A percentile compares a stretch with the other conserved stretches of the same genome.
These are phyloP conservation scores for Karstenula rhodostoma DNA, from an alignment of 2,329 filamentous ascomycete genomes.

Conservation along the genomic window DNA sequence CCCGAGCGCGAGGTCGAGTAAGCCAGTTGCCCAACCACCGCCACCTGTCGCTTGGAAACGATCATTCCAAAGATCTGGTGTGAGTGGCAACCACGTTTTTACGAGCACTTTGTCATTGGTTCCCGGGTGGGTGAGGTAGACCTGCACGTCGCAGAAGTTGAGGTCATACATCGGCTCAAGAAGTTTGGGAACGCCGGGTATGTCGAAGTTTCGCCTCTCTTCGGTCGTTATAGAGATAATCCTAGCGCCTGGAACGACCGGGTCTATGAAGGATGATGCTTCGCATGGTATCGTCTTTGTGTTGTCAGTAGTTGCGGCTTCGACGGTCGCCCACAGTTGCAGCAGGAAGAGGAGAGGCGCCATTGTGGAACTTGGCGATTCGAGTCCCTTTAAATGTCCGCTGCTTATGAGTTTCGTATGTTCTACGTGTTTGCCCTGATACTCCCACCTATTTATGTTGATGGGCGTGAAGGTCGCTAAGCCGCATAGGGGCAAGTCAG, in stretches of 20 bases:
- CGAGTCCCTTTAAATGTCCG: too few species aligned
- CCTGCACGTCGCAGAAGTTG: slow-evolving; percentile 28
- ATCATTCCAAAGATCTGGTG: slow-evolving; percentile 29
- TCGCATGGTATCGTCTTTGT: background rate
- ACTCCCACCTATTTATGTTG: background rate
- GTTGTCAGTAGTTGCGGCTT: slow-evolving; percentile 1
- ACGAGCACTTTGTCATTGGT: slow-evolving; percentile 27
- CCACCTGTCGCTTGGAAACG: slow-evolving; percentile 36
- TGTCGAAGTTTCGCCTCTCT: slow-evolving; percentile 22
- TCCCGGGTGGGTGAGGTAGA: slow-evolving; percentile 28
- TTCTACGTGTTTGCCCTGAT: background rate
- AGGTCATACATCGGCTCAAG: slow-evolving; percentile 21
- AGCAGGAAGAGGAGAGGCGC: background rate
- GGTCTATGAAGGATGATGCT: slow-evolving; percentile 4
- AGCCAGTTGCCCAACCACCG: slow-evolving; percentile 33
- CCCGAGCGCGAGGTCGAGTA: slow-evolving; percentile 18
- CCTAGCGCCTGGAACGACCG: slow-evolving; percentile 21
- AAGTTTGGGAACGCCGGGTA: slow-evolving; percentile 16
- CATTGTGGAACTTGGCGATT: background rate
- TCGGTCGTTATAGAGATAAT: slow-evolving; percentile 23
- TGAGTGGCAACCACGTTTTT: slow-evolving; percentile 25
- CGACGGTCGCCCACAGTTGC: slow-evolving; percentile 3
- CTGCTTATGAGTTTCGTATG: background rate
- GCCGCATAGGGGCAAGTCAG: background rate
- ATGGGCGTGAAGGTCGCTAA: background rate